Percentiles rank a stretch among this genome's conserved stretches.
phyloP scores from a whole-genome alignment of 1,284 basidiomycete species.

The Hypsizygus ulmarius region DNA sequence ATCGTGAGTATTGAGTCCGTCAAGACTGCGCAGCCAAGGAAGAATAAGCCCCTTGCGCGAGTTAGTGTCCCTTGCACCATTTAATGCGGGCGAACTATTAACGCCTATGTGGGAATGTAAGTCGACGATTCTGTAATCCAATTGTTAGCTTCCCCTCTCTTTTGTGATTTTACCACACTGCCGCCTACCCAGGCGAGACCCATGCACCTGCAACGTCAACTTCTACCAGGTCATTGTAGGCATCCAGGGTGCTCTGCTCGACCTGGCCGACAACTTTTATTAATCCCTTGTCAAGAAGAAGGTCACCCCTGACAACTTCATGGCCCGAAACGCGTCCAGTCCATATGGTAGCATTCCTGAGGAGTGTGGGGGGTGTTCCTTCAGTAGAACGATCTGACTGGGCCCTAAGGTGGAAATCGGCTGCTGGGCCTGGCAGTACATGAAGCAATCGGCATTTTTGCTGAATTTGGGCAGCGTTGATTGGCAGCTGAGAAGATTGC shows the following conservation, averaged over 20 bases:
- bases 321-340: constrained; percentile 66
- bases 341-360: constrained; percentile 85
- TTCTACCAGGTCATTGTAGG: constrained; percentile 28
- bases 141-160: not conserved
- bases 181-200: constrained; percentile 57
- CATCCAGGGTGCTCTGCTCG: constrained; percentile 29
- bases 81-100: constrained; percentile 51
- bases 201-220: constrained; percentile 51
- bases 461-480: constrained; percentile 44
- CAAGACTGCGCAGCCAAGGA: constrained; percentile 51
- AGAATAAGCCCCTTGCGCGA: constrained; percentile 41
- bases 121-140: constrained; percentile 54
- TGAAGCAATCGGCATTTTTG: constrained; percentile 46
- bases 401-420: constrained; percentile 51
- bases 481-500: constrained; percentile 32
- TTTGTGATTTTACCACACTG: not conserved
- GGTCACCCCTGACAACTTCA: constrained; percentile 61
- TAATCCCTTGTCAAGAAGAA: constrained; percentile 56
- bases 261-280: constrained; percentile 52
- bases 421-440: constrained; percentile 50
- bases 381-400: constrained; percentile 67
- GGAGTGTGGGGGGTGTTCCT: constrained; percentile 62
- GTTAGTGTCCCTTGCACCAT: constrained; percentile 53
- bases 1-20: constrained; percentile 51
- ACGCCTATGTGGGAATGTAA: constrained; percentile 78